Conservation (phyloP, 2,329 filamentous ascomycete genomes). For the Xylariaceae sp. region DNA sequence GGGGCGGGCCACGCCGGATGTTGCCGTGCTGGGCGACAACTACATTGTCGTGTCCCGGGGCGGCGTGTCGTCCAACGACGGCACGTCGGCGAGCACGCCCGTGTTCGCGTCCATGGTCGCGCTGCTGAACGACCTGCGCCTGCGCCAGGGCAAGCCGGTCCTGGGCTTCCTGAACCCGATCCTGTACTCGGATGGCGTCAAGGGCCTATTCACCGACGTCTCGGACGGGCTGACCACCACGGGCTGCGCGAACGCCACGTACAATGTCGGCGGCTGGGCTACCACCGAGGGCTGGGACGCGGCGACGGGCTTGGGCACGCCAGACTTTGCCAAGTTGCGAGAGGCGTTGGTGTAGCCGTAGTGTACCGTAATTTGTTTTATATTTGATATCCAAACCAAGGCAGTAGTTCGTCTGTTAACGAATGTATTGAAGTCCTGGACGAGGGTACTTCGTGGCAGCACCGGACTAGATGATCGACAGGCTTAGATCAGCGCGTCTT, state of each 20-base stretch:
- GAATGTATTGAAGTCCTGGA: no score
- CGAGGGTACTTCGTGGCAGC: no score
- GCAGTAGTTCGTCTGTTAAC: no score
- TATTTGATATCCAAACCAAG: no score
- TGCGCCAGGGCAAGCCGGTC: constrained; percentile 23
- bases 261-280: neutral
- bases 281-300: neutral
- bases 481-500: no score
- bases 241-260: neutral
- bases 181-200: neutral
- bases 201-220: neutral
- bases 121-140: constrained; percentile 39
- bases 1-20: constrained; percentile 45
- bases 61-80: constrained; percentile 14
- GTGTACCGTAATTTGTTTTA: no score
- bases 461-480: no score
- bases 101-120: constrained; percentile 47
- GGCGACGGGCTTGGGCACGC: neutral
- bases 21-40: constrained; percentile 37
- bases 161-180: neutral
- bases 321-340: neutral
- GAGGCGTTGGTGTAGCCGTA: neutral
- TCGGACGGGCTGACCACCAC: neutral
- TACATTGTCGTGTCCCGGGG: constrained; percentile 33
- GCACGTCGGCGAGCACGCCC: constrained; percentile 41